Evolutionary conservation across 441 rosid species (phyloP), one percentile per base, ranked within the genome.

Genomic region (Dalechampia spathulata): DNA sequence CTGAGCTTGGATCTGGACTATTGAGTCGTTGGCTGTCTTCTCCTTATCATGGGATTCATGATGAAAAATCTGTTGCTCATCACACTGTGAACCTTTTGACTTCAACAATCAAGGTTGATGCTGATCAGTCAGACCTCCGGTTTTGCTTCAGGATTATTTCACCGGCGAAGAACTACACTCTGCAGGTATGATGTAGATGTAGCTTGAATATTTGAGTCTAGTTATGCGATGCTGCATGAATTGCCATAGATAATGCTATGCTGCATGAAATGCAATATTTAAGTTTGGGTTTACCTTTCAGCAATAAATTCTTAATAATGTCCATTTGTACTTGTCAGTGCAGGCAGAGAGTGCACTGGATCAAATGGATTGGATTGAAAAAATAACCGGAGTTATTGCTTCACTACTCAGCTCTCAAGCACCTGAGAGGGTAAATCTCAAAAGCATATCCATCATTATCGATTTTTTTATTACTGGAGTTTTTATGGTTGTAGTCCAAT

Each of bases 281-380:
- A 15, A 54, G 39, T 62, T 54, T 51, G 28, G 12, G n/a, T 39
- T 22, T 14, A 21, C 32, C 39, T 46, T 40, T 58, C 43, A 15
- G 58, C 23, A 36, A 45, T 49, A 65, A 71, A 66, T 67, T 63
- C 66, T 74, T 66, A 66, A 70, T 63, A 51, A 72, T 67, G 59
- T 77, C 75, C 67, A 63, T 64, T 75, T 75, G 32, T 75, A 72
- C 80, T 79, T 75, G 97, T 88, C 90, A 78, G 87, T 77, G 87
- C 97, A 95, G 98, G 98, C 98, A 71, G 99, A 95, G 78, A 95
- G 98, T 69, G 91, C 90, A 38, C 76, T 82, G 40, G 98, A 95
- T 78, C 98, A 91, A 76, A 95, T 81, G 95, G 99, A 95, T 72
- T 91, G 98, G 99, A 85, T 95, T 66, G 98, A 95, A 62, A 95